Evolutionary conservation across 768 basidiomycete species (phyloP).

Genomic region (Pulveroboletus sp.): DNA sequence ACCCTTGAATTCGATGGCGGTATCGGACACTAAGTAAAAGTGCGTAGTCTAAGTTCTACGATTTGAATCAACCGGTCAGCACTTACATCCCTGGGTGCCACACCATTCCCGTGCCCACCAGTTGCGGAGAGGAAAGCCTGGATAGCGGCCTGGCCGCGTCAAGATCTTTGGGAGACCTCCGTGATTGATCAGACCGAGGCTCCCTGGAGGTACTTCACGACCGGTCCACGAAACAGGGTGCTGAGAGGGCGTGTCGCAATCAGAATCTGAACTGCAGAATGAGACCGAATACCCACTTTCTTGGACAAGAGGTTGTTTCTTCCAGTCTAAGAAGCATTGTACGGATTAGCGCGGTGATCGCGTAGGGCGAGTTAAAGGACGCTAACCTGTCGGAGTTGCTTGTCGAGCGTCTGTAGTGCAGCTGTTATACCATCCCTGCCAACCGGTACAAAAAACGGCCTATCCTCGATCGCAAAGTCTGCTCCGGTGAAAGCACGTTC

Average conservation of each 20-base stretch:
- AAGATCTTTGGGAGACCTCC: conserved; percentile 78
- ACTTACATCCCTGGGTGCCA: conserved; percentile 65
- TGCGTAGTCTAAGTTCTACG: neutral
- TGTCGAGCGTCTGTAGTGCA: conserved; percentile 67
- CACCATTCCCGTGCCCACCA: conserved; percentile 81
- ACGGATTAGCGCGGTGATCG: conserved; percentile 3
- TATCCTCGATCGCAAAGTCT: conserved; percentile 50
- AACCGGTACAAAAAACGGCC: conserved; percentile 71
- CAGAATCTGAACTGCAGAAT: neutral
- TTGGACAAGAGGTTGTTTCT: conserved; percentile 54
- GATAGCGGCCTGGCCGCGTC: conserved; percentile 72
- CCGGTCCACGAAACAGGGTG: conserved; percentile 66
- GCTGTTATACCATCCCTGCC: conserved; percentile 59
- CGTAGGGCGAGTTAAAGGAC: neutral
- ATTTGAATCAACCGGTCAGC: neutral
- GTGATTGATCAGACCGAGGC: conserved; percentile 71
- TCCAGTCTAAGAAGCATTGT: conserved; percentile 42
- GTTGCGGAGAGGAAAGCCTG: conserved; percentile 67
- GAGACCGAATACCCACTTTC: conserved; percentile 38
- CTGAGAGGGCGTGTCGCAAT: conserved; percentile 24
- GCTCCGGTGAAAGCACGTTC: conserved; percentile 41
- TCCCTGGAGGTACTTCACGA: conserved; percentile 65
- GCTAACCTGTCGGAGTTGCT: conserved; percentile 44
- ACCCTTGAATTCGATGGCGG: conserved; percentile 75
- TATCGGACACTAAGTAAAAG: conserved; percentile 59